A percentile compares a stretch with the other conserved stretches of the same genome.
phyloP scores from a whole-genome alignment of 306 rosid species.

The Malus fusca region DNA sequence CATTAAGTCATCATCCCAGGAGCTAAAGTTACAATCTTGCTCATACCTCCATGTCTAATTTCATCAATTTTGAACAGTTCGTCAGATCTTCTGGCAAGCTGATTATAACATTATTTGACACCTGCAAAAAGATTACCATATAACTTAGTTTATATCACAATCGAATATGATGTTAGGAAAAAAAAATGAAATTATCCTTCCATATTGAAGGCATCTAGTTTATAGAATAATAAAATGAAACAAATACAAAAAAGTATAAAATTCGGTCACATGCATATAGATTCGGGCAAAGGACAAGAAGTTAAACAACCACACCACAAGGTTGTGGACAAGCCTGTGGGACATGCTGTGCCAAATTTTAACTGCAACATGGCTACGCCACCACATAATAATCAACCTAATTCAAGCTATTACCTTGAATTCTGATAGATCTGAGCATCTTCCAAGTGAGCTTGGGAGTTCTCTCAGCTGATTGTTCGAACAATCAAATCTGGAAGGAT shows the following conservation, averaged over 20 bases:
- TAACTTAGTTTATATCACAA: not conserved
- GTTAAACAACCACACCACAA: not conserved
- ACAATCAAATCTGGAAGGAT: constrained; percentile 62
- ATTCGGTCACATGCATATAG: not conserved
- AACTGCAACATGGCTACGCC: not conserved
- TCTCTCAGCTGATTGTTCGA: constrained; percentile 74
- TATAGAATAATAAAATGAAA: too few species aligned
- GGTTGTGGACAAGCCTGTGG: not conserved
- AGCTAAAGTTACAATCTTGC: constrained; percentile 13
- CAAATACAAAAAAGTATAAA: too few species aligned
- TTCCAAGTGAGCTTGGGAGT: constrained; percentile 72
- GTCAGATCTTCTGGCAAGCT: constrained; percentile 75
- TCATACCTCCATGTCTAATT: constrained; percentile 83
- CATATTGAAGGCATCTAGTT: too few species aligned
- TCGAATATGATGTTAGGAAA: not conserved
- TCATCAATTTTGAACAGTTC: constrained; percentile 71
- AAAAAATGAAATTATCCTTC: too few species aligned
- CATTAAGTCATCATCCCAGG: not conserved
- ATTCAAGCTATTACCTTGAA: constrained; percentile 53
- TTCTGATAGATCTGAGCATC: constrained; percentile 63
- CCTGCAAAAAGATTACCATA: constrained; percentile 44
- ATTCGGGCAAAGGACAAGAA: not conserved
- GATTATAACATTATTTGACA: constrained; percentile 61
- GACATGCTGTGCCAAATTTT: not conserved
- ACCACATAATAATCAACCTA: not conserved